Percentiles rank a stretch among this genome's conserved stretches.
phyloP scores from a whole-genome alignment of 441 rosid genomes.

The Euphorbia corollata region DNA sequence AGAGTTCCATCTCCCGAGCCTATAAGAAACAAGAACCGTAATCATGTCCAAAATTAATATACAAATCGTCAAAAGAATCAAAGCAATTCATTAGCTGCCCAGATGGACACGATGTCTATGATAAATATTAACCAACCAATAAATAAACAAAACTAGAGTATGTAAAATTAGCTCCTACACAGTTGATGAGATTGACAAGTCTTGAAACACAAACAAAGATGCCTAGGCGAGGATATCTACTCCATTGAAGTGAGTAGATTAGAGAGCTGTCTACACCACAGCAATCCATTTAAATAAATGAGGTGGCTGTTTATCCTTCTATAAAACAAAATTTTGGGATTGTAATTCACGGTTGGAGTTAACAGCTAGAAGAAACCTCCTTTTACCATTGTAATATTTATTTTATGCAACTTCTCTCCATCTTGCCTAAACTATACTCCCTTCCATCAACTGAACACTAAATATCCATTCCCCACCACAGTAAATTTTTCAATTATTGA shows the following conservation, averaged over 20 bases:
- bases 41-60: neutral
- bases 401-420: neutral
- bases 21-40: conserved; percentile 17
- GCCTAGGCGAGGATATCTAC: too few relatives aligned
- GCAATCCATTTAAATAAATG: too few relatives aligned
- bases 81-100: neutral
- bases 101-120: neutral
- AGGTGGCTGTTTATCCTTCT: neutral
- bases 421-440: too few relatives aligned
- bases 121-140: neutral
- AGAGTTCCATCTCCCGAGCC: conserved; percentile 92
- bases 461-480: neutral
- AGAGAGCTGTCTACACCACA: too few relatives aligned
- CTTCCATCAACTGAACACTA: too few relatives aligned
- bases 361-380: too few relatives aligned
- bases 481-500: neutral
- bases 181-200: neutral
- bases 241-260: too few relatives aligned
- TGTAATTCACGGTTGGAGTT: conserved; percentile 1
- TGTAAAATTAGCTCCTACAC: neutral
- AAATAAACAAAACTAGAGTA: neutral
- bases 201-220: neutral
- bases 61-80: neutral
- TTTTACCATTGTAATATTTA: neutral
- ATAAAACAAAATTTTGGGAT: neutral